Conservation (phyloP, 2,329 filamentous ascomycete species). For the Ascochyta koolunga region DNA sequence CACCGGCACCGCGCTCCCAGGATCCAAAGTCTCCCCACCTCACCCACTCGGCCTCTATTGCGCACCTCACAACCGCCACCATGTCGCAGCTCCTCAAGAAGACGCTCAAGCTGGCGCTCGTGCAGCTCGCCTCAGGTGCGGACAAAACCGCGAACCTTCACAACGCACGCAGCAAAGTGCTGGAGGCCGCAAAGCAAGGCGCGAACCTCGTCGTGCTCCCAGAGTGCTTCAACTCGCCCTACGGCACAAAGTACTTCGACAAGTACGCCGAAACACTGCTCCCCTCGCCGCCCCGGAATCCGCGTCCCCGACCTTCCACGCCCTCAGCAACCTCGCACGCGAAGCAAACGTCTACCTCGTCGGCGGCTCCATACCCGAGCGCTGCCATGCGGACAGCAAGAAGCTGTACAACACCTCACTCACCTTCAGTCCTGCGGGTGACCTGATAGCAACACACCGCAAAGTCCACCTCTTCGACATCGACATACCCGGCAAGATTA, state of each 20-base stretch:
- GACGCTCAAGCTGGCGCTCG: slow-evolving; percentile 47
- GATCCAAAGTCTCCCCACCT: background rate
- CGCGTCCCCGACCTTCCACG: slow-evolving; percentile 83
- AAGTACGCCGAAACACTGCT: slow-evolving; percentile 88
- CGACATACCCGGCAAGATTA: slow-evolving; percentile 93
- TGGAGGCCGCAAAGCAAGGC: slow-evolving; percentile 75
- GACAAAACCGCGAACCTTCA: slow-evolving; percentile 87
- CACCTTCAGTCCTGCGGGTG: slow-evolving; percentile 77
- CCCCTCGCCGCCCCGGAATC: slow-evolving; percentile 73
- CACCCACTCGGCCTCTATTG: background rate
- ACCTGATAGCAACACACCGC: slow-evolving; percentile 84
- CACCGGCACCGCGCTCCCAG: background rate
- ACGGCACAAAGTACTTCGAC: slow-evolving; percentile 89
- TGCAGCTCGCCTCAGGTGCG: slow-evolving; percentile 59
- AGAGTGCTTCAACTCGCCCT: slow-evolving; percentile 99
- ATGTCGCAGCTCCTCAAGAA: slow-evolving; percentile 45
- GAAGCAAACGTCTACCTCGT: slow-evolving; percentile 82
- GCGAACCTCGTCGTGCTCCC: slow-evolving; percentile 90
- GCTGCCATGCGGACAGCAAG: slow-evolving; percentile 61
- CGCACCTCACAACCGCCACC: background rate
- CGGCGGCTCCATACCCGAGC: slow-evolving; percentile 91
- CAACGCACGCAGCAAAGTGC: slow-evolving; percentile 80
- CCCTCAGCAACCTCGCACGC: slow-evolving; percentile 77
- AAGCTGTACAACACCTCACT: slow-evolving; percentile 91
- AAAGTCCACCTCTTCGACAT: slow-evolving; percentile 99